These are phyloP conservation scores for Podaxis sp. DNA, from an alignment of 768 basidiomycete species.

Conservation along the genomic window DNA sequence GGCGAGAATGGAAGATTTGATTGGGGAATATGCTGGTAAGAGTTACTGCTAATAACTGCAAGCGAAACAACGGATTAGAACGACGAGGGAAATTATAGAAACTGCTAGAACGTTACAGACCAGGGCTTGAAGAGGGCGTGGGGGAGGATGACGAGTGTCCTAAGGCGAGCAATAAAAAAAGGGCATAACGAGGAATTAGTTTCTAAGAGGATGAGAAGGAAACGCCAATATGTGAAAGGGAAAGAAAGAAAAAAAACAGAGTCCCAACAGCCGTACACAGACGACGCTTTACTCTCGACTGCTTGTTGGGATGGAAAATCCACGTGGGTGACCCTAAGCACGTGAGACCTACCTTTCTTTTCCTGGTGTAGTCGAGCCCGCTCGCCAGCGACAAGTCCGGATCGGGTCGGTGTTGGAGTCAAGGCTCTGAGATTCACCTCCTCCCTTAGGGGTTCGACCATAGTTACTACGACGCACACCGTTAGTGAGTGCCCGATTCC, in stretches of 20 bases:
- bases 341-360: conserved; percentile 7
- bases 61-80: neutral
- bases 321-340: conserved; percentile 10
- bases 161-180: neutral
- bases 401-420: conserved; percentile 1
- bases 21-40: neutral
- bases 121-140: neutral
- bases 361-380: neutral
- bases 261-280: neutral
- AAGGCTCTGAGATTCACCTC: neutral
- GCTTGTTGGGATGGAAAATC: neutral
- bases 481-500: neutral
- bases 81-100: neutral
- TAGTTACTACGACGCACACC: neutral
- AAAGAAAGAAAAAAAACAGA: neutral
- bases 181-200: conserved; percentile 4
- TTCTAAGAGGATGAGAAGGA: neutral
- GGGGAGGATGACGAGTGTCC: neutral
- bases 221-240: neutral
- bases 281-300: neutral
- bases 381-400: neutral
- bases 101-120: conserved; percentile 8
- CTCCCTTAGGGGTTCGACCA: conserved; percentile 9
- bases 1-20: neutral
- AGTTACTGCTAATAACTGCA: conserved; percentile 2